A percentile compares a stretch with the other conserved stretches of the same genome.
phyloP scores from a whole-genome alignment of 225 moss, liverwort and hornwort genomes.

The Pleurozium schreberi region DNA sequence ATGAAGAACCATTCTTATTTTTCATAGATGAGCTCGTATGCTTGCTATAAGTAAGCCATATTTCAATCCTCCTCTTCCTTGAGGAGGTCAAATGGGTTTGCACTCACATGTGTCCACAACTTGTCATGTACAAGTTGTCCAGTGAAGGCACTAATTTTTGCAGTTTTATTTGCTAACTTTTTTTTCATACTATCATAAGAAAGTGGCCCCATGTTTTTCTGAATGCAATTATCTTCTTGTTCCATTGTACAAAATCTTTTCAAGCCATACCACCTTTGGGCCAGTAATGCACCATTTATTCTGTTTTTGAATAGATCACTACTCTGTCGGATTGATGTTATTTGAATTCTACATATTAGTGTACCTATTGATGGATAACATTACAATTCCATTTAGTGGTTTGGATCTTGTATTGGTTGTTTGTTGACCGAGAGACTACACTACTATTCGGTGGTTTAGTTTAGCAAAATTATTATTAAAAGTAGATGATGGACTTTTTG shows the following conservation, averaged over 20 bases:
- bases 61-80: background rate
- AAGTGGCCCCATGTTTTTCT: background rate
- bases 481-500: background rate
- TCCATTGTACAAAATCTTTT: background rate
- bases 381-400: background rate
- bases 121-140: background rate
- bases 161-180: background rate
- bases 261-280: background rate
- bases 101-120: background rate
- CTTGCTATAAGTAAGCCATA: too few relatives aligned
- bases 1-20: background rate
- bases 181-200: background rate
- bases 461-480: background rate
- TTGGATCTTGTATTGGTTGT: background rate
- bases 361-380: background rate
- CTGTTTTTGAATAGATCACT: background rate
- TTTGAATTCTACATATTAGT: too few relatives aligned
- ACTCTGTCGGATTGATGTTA: rapidly evolving
- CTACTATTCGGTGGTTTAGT: rapidly evolving
- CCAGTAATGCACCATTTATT: background rate
- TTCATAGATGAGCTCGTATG: background rate
- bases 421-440: background rate
- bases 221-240: background rate
- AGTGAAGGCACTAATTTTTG: background rate
- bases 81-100: too few relatives aligned